Evolutionary conservation across 257 asterid genomes (phyloP), one percentile per base, ranked within the genome.

Genomic region (Asclepias syriaca): DNA sequence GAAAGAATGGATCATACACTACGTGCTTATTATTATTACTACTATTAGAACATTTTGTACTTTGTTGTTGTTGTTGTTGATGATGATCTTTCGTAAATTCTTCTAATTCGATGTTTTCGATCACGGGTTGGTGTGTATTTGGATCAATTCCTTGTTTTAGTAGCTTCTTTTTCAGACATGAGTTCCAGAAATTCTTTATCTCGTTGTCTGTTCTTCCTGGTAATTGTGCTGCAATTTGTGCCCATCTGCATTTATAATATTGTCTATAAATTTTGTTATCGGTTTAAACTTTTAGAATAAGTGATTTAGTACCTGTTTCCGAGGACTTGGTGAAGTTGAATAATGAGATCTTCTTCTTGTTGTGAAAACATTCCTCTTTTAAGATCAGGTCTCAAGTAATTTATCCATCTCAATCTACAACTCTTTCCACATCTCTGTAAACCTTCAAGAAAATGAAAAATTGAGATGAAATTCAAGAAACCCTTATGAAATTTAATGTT

Each of bases 171-270:
- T 90, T 92, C 43, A 92, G 75, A 77, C 78, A 77, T 8, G 98
- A 90, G 68, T 92, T 88, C 96, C 98, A 92, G 14, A 83, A 88
- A 66, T 92, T 92, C 79, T 92, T 92, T 24, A 92, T 88, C 87
- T 90, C 98, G n/a, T 92, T 92, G 34, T 92, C 97, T 55, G 98
- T 92, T 85, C 98, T 90, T 40, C 96, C 96, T 0, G 93, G 98
- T 53, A 92, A 72, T 16, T 88, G 93, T 48, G 90, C 78, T 39
- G 98, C 97, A 43, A 92, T 90, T 78, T 90, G 95, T 59, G 98
- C 96, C 98, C 98, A 90, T 82, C 98, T 34, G 39, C 39, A 34
- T 34, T 34, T 34, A 24, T 34, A 2, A 34, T 34, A 29, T 34
- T 2, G 5, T 34, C 39, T 34, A 29, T 29, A 29, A 29, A 29